Base-by-base conservation (phyloP, 179 eudicot genomes). In the Amaranthus tricolor region DNA sequence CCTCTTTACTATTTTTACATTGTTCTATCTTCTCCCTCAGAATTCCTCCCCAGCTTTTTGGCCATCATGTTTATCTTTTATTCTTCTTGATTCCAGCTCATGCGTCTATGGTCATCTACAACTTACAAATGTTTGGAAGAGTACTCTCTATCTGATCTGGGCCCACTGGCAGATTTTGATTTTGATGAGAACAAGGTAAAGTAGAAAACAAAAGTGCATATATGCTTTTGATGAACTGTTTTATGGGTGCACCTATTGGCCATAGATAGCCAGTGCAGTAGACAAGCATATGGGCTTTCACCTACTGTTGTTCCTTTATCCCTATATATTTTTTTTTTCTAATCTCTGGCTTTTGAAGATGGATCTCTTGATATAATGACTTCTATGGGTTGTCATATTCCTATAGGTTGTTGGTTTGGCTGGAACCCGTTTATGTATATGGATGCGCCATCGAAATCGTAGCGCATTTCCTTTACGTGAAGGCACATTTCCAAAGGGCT, bases 101-200 rank as follows among this genome's bases (percentile, higher is more conserved):
- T 94, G 87, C 97, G 98, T 66, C 88, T 94, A 21, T 94, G 98
- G 98, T 94, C 98, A 17, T 82, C 86, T 19, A 88, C 85, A 70
- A 88, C 72, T 78, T 92, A 84, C 84, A 89, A 80, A 76, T 88
- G 91, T 59, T 78, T 94, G 92, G 90, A 88, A 73, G 92, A 94
- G 81, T 94, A 84, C 82, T 76, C 79, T 72, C 82, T 94, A 59
- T 84, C 89, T 53, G 89, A 79, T 74, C 74, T 70, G 74, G 82
- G 86, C 51, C 88, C 90, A 72, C 71, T 89, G 63, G 79, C 92
- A 81, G 97, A 94, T 83, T 92, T 87, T 85, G 97, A 90, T 83
- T 94, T 94, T 80, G 98, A 94, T 64, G 97, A 94, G 85, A 91
- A 80, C 85, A 94, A 94, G 97, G 98, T 92, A 84, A 79, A 51